Evolutionary conservation across 805 yeast genomes (phyloP), one percentile per base, ranked within the genome.

Genomic region (Yueomyces sp.): DNA sequence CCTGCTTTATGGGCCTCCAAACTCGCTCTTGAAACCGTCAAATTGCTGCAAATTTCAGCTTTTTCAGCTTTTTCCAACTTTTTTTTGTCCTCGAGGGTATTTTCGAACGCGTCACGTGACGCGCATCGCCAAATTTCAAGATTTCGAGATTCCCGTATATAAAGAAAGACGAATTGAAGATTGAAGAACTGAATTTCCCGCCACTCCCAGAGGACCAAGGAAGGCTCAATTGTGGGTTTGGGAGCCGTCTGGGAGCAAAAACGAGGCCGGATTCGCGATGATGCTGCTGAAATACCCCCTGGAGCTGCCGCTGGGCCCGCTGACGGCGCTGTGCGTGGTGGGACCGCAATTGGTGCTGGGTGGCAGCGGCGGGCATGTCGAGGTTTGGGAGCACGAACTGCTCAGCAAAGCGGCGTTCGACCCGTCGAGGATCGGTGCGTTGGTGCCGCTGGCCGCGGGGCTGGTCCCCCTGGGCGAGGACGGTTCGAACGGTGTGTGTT

Each of bases 351-450:
- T 57, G 19, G 27, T 57, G 9, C 31, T 60, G 33, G 47, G 52
- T 3, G 52, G 51, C n/a, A 49, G 48, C 12, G 52, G 49, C 19
- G 54, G 56, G 40, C 55, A 52, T 51, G 54, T 55, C 49, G 44
- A 51, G 34, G 54, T 57, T 3, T 59, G 63, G 61, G 42, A 48
- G 5, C 55, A 54, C 43, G 40, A 44, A 32, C 43, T 48, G 33
- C 42, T 60, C 19, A 46, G 54, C n/a, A 53, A 55, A 40, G 56
- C 63, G 4, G 63, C 65, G 26, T 50, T 52, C 38, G 60, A 57
- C 43, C 53, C 50, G 34, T 40, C 47, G 5, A 47, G 48, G 31
- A 50, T 55, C 29, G 44, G 43, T 36, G 52, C 50, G 31, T 42
- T 57, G 34, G 28, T 40, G 12, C 26, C 38, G 28, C 9, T 30